Percentiles rank a stretch among this genome's conserved stretches.
phyloP scores from a whole-genome alignment of 208 protist species.

The Leishmania mexicana region DNA sequence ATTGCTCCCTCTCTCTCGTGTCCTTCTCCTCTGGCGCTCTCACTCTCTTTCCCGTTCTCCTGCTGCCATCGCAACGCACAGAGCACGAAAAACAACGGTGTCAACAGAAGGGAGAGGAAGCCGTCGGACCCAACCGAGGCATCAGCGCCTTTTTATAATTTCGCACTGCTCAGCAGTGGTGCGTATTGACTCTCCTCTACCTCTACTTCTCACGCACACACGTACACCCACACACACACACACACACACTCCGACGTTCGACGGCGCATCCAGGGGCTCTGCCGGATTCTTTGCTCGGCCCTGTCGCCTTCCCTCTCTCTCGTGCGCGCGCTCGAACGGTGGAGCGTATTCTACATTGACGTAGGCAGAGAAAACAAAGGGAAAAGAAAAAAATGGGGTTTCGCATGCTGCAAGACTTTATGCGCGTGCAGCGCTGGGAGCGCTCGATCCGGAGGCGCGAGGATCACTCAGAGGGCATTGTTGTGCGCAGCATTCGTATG shows the following conservation, averaged over 20 bases:
- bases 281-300: background rate
- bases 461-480: slow-evolving; percentile 44
- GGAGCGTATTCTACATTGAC: background rate
- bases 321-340: background rate
- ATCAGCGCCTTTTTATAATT: background rate
- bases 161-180: background rate
- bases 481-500: slow-evolving; percentile 52
- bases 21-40: background rate
- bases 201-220: background rate
- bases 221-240: background rate
- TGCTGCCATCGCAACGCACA: background rate
- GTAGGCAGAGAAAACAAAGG: background rate
- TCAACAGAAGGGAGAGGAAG: background rate
- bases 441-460: slow-evolving; percentile 60
- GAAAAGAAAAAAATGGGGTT: slow-evolving; percentile 23
- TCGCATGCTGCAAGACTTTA: slow-evolving; percentile 74
- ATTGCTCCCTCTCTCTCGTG: background rate
- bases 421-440: slow-evolving; percentile 78
- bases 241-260: background rate
- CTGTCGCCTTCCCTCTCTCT: background rate
- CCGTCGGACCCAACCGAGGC: background rate
- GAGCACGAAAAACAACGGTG: background rate
- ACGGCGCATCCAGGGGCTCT: background rate
- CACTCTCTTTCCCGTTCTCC: background rate
- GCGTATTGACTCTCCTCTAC: background rate